Evolutionary conservation across 768 basidiomycete species (phyloP), one percentile per base, ranked within the genome.

Genomic region (Saitozyma sp.): DNA sequence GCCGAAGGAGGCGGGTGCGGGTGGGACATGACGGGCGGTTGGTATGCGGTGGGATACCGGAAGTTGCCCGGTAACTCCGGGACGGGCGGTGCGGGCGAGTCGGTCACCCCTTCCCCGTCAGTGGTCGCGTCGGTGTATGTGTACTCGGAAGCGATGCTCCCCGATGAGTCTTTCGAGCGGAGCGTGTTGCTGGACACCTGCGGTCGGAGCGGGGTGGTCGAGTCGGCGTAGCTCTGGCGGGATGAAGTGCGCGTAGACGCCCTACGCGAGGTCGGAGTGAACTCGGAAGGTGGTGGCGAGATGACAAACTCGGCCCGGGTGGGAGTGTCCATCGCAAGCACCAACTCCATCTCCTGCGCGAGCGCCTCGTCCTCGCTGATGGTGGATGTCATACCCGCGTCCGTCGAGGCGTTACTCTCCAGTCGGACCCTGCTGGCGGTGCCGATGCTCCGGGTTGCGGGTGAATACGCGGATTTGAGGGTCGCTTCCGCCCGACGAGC

Each of bases 271-370:
- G 14, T 48, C 29, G 29, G 29, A 48, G 14, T 17, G 38, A 37
- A 55, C 39, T 63, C 62, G 5, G 62, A 63, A 17, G 42, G 41
- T 1, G 69, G 61, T 37, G 74, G 71, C 5, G 74, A 76, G 39
- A 66, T 69, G 55, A 76, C 71, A 54, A 76, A 73, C 54, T 73
- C 69, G 9, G 74, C 60, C 40, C 74, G 63, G n/a, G 71, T 71
- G 11, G 74, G 74, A 20, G 74, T 73, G 51, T 76, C 74, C 71
- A 76, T 73, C 17, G 61, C 63, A 56, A 76, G 54, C 16, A 76
- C 62, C 38, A 62, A 50, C 50, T 76, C 74, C 74, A 76, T 76
- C 61, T 73, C 71, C 41, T 69, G 62, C 3, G 64, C 66, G 40
- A 63, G 53, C 19, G 61, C 69, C 54, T 76, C 74, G 17, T 58